Percentiles rank a stretch among this genome's conserved stretches.
Conservation (phyloP, 2,329 filamentous ascomycete genomes). For the Myotisia sp. region DNA sequence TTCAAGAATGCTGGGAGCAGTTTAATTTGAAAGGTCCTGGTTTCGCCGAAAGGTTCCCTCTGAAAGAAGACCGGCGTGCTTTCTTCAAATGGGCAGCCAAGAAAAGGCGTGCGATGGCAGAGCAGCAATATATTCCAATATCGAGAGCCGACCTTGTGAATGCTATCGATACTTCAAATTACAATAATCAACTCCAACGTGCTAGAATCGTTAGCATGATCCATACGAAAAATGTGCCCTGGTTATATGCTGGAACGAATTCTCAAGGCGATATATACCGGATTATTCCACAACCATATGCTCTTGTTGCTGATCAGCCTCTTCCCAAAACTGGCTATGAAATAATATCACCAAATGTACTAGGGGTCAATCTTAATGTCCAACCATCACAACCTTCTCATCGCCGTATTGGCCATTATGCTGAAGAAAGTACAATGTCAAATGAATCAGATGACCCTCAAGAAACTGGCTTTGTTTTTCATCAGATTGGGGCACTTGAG, state of each 20-base stretch:
- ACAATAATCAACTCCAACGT: slow-evolving; percentile 4
- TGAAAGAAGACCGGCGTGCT: not conserved
- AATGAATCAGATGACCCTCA: slow-evolving; percentile 6
- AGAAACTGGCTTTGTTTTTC: slow-evolving; percentile 5
- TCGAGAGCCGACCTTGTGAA: not conserved
- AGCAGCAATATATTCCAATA: no score
- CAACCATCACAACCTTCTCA: slow-evolving; percentile 3
- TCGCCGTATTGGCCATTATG: not conserved
- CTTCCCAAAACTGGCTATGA: not conserved
- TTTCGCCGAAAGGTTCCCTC: not conserved
- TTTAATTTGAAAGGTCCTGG: not conserved
- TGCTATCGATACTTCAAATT: slow-evolving; percentile 5
- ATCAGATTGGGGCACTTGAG: slow-evolving; percentile 6
- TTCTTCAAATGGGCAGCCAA: not conserved
- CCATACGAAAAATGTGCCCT: slow-evolving; percentile 1
- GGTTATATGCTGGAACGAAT: slow-evolving; percentile 4
- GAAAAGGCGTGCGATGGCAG: no score
- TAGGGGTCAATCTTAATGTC: slow-evolving; percentile 7
- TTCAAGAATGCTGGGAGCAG: not conserved
- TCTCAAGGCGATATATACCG: slow-evolving; percentile 1
- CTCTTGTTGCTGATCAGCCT: not conserved
- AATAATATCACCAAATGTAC: slow-evolving; percentile 1
- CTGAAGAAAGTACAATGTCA: slow-evolving; percentile 6
- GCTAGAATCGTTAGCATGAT: not conserved
- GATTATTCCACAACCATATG: slow-evolving; percentile 3